These are phyloP conservation scores for Fusarium equiseti DNA, from an alignment of 2,329 filamentous ascomycete genomes.

Conservation along the genomic window DNA sequence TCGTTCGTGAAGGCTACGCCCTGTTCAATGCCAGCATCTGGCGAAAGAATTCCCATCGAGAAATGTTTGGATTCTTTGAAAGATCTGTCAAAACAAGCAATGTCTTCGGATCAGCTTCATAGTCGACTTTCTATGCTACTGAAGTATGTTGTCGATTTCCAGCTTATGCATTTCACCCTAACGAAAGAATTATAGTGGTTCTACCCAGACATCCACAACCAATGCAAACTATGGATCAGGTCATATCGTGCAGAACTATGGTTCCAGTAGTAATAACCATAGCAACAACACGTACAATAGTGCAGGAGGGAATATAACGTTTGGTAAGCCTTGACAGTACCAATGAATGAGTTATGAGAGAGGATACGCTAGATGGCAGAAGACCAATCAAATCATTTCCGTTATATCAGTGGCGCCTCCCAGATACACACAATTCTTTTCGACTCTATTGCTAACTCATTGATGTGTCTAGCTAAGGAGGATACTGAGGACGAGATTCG, in stretches of 20 bases:
- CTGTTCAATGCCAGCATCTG: fast-evolving
- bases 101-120: fast-evolving
- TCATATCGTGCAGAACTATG: not conserved
- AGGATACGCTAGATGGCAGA: not conserved
- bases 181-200: not conserved
- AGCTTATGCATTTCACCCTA: fast-evolving
- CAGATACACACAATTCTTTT: fast-evolving
- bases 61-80: fast-evolving
- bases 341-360: too few relatives aligned
- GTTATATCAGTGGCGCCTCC: fast-evolving
- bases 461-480: fast-evolving
- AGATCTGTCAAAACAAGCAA: not conserved
- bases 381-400: fast-evolving
- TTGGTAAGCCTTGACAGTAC: not conserved
- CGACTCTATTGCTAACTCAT: not conserved
- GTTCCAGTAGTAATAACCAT: too few relatives aligned
- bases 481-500: not conserved
- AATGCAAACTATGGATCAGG: not conserved
- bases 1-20: not conserved
- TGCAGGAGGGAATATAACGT: too few relatives aligned
- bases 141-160: fast-evolving
- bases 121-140: not conserved
- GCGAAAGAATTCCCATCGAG: fast-evolving
- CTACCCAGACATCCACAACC: fast-evolving
- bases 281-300: too few relatives aligned